Conservation (phyloP, 768 basidiomycete species). For the Pluteus cervinus region DNA sequence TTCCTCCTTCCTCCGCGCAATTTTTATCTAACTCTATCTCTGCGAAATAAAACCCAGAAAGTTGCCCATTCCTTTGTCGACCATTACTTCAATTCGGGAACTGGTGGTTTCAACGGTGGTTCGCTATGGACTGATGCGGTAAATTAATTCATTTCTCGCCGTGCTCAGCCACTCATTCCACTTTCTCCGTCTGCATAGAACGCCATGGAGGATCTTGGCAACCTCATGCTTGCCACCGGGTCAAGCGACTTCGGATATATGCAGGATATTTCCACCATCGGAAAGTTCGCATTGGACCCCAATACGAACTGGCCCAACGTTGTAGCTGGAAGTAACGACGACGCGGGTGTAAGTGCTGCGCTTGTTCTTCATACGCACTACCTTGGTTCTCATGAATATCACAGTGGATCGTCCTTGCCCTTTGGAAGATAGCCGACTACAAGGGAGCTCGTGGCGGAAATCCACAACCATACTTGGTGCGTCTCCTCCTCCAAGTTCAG, state of each 20-base stretch:
- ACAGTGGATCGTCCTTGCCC: slow-evolving; percentile 50
- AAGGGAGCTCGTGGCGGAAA: slow-evolving; percentile 32
- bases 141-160: slow-evolving; percentile 7
- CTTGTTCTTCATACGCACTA: neutral
- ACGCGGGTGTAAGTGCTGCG: slow-evolving; percentile 35
- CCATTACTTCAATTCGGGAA: slow-evolving; percentile 33
- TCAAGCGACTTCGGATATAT: slow-evolving; percentile 33
- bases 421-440: slow-evolving; percentile 57
- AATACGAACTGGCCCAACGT: slow-evolving; percentile 36
- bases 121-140: slow-evolving; percentile 54
- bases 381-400: neutral
- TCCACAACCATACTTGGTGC: slow-evolving; percentile 21
- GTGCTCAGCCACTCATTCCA: neutral
- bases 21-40: too few species aligned
- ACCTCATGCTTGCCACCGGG: slow-evolving; percentile 48
- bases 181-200: slow-evolving; percentile 28
- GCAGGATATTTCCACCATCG: slow-evolving; percentile 40
- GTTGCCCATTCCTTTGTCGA: slow-evolving; percentile 28
- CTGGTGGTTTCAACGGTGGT: slow-evolving; percentile 42
- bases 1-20: too few species aligned
- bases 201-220: slow-evolving; percentile 50
- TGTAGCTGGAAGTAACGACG: slow-evolving; percentile 45
- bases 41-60: too few species aligned
- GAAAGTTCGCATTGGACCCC: slow-evolving; percentile 32
- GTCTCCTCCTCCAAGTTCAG: too few species aligned